Percentiles rank a stretch among this genome's conserved stretches.
Evolutionary conservation across 805 yeast species (phyloP).

Genomic region (Pichia ethanolica): DNA sequence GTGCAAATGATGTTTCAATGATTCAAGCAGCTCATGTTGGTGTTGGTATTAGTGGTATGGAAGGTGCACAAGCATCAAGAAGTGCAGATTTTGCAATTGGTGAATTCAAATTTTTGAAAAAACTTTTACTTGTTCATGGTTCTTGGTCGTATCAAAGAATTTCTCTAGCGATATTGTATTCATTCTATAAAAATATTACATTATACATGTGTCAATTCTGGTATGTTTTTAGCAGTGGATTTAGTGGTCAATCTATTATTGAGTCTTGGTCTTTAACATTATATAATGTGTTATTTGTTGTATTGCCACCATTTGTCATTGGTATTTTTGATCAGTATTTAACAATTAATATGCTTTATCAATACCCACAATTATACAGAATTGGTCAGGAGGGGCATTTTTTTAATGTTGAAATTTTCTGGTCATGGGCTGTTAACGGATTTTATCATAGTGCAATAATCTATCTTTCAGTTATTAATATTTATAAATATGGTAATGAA

Average conservation of each 20-base stretch:
- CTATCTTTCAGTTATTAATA: constrained; percentile 61
- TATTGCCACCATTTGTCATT: constrained; percentile 88
- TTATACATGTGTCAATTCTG: constrained; percentile 97
- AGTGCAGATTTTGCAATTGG: constrained; percentile 97
- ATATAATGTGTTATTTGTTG: constrained; percentile 91
- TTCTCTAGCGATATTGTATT: constrained; percentile 85
- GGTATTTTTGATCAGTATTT: constrained; percentile 97
- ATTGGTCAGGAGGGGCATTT: constrained; percentile 85
- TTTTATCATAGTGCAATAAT: constrained; percentile 88
- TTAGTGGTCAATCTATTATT: constrained; percentile 90
- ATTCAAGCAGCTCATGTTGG: constrained; percentile 99
- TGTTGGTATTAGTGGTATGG: constrained; percentile 98
- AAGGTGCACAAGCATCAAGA: constrained; percentile 99
- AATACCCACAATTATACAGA: constrained; percentile 89
- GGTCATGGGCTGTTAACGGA: constrained; percentile 97
- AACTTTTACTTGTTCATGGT: constrained; percentile 87
- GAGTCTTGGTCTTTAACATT: constrained; percentile 98
- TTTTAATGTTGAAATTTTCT: constrained; percentile 84
- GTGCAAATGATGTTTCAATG: constrained; percentile 98
- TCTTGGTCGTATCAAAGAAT: constrained; percentile 96
- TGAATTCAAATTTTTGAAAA: constrained; percentile 81
- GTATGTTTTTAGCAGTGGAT: constrained; percentile 90
- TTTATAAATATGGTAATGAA: constrained; percentile 61
- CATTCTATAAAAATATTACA: constrained; percentile 93
- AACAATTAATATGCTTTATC: constrained; percentile 77